phyloP scores from a whole-genome alignment of 768 basidiomycete genomes.

The Coprinopsis cinerea region DNA sequence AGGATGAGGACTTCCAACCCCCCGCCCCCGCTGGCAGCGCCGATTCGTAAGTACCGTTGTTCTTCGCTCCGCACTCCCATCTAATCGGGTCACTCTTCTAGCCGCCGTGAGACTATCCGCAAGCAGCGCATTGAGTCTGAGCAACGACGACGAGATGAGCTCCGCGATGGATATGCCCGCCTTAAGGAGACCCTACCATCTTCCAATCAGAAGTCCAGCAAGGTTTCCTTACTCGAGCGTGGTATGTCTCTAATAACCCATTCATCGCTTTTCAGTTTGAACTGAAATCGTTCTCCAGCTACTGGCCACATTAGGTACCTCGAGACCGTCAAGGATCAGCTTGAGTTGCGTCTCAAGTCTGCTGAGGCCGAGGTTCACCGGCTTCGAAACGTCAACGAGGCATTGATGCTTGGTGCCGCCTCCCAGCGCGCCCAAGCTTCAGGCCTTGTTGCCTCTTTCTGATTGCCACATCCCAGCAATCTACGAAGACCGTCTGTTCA shows the following conservation, averaged over 20 bases:
- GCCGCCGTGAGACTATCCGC: slow-evolving; percentile 85
- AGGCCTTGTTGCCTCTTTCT: slow-evolving; percentile 42
- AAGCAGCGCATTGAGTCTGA: slow-evolving; percentile 92
- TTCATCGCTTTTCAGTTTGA: slow-evolving; percentile 9
- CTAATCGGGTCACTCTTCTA: slow-evolving; percentile 16
- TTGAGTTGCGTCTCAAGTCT: slow-evolving; percentile 70
- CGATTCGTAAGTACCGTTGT: slow-evolving; percentile 34
- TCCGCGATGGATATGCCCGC: slow-evolving; percentile 85
- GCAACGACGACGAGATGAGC: slow-evolving; percentile 87
- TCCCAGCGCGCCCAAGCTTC: slow-evolving; percentile 55
- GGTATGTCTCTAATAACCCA: slow-evolving; percentile 35
- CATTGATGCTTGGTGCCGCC: slow-evolving; percentile 80
- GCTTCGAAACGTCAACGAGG: slow-evolving; percentile 83
- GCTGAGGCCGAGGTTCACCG: slow-evolving; percentile 78
- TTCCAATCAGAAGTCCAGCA: slow-evolving; percentile 90
- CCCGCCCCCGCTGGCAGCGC: slow-evolving; percentile 43
- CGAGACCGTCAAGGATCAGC: slow-evolving; percentile 70
- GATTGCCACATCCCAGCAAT: slow-evolving; percentile 32
- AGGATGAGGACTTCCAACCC: slow-evolving; percentile 70
- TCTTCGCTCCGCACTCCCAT: background rate
- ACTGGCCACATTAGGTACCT: slow-evolving; percentile 85
- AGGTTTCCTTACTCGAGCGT: slow-evolving; percentile 84
- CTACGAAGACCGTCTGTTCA: slow-evolving; percentile 24
- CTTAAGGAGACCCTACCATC: slow-evolving; percentile 88
- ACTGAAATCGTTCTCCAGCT: slow-evolving; percentile 35